Evolutionary conservation across 2,329 filamentous ascomycete species (phyloP), one percentile per base, ranked within the genome.

Genomic region (Alternaria gaisen): DNA sequence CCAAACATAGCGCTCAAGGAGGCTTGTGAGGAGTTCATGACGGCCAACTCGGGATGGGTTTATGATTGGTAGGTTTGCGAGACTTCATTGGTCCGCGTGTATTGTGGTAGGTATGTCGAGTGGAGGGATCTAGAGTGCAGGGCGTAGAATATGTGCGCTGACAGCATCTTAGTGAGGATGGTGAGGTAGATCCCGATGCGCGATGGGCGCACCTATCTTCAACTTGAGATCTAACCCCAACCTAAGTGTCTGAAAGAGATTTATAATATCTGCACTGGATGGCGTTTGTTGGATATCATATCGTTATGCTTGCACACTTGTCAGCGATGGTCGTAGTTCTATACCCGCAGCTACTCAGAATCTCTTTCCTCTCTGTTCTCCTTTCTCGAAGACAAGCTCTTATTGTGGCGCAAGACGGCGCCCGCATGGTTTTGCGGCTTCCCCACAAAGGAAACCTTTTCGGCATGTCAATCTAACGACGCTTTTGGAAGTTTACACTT

Each of bases 11-110:
- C 86, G 1, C 82, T 98, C 59, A 92, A 90, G 76, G 86, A 91
- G 54, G 94, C 92, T 0, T 96, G 93, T 73, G 88, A 91, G 46
- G 91, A 95, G 68, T 98, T 97, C 71, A 81, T 97, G 60, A 86
- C 91, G 28, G 83, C 91, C 68, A 97, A 97, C 71, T 71, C 64
- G 24, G 94, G 93, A 10, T 97, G 95, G 92, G 93, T 93, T 1
- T 93, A 91, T 40, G 94, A 97, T 76, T 98, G 91, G 90, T 97
- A 82, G 70, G 75, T 72, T 57, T 50, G 51, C 55, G 55, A 53
- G 63, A 55, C 50, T 66, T 64, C 58, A 55, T 67, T 65, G 42
- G 61, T 58, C 42, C 44, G 47, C 53, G 60, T 34, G 52, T 57
- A 50, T 48, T 41, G 54, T 57, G 66, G 63, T 57, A 65, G 65